phyloP scores from a whole-genome alignment of 2,329 filamentous ascomycete species.

The Seiridium cupressi region DNA sequence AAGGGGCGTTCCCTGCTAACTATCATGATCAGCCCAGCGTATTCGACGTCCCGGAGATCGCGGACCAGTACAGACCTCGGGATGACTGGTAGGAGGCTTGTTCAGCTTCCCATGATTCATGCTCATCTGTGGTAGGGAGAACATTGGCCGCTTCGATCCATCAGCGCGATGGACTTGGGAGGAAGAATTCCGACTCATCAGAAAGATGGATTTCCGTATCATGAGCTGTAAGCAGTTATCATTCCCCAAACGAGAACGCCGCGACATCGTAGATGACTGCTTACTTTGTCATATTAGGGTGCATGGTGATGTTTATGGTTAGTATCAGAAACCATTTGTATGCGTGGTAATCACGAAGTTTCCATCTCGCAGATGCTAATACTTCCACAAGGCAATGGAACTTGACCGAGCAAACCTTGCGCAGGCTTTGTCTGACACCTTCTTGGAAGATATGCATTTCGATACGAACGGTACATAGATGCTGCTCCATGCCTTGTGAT shows the following conservation, averaged over 20 bases:
- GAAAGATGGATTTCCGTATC: conserved; percentile 30
- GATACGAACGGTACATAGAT: conserved; percentile 38
- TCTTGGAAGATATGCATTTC: conserved; percentile 39
- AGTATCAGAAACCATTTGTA: neutral
- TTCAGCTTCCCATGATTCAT: neutral
- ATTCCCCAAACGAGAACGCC: too few relatives aligned
- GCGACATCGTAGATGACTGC: neutral
- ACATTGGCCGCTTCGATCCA: conserved; percentile 28
- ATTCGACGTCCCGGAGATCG: conserved; percentile 40
- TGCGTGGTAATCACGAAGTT: too few relatives aligned
- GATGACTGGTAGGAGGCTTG: conserved; percentile 20
- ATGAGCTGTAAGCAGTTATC: conserved; percentile 23
- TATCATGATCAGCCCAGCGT: conserved; percentile 37
- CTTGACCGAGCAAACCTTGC: conserved; percentile 45
- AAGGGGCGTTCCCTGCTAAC: neutral
- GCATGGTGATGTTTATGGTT: conserved; percentile 2
- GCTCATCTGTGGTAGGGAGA: conserved; percentile 21
- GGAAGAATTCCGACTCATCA: conserved; percentile 27
- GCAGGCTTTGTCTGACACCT: conserved; percentile 47
- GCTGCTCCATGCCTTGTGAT: neutral
- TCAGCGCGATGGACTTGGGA: conserved; percentile 29
- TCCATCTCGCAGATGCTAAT: neutral
- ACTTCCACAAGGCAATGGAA: conserved; percentile 46
- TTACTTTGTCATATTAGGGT: neutral
- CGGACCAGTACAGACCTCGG: conserved; percentile 33